phyloP scores from a whole-genome alignment of 2,329 filamentous ascomycete genomes.

The Pseudomassariella vexata region DNA sequence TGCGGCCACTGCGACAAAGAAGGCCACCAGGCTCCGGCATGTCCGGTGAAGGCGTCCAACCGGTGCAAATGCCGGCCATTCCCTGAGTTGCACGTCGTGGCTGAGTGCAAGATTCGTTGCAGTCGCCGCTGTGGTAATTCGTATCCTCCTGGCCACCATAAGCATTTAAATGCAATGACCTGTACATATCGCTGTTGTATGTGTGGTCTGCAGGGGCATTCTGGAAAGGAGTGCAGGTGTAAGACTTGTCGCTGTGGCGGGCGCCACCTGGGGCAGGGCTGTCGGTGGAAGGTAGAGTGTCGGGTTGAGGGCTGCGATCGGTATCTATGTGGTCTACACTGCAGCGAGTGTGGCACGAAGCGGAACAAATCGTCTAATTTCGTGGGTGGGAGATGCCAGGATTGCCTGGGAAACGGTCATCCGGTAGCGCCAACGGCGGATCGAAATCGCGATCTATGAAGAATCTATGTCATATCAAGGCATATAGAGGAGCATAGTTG shows the following conservation, averaged over 20 bases:
- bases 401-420: slow-evolving; percentile 19
- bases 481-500: too few relatives aligned
- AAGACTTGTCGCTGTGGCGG: slow-evolving; percentile 29
- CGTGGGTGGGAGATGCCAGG: slow-evolving; percentile 21
- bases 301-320: slow-evolving; percentile 21
- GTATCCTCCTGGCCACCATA: slow-evolving; percentile 16
- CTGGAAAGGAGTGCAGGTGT: slow-evolving; percentile 27
- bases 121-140: slow-evolving; percentile 25
- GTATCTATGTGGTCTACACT: slow-evolving; percentile 29
- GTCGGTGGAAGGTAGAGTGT: slow-evolving; percentile 32
- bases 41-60: slow-evolving; percentile 23
- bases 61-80: slow-evolving; percentile 33
- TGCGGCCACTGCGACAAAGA: slow-evolving; percentile 29
- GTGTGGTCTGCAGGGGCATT: slow-evolving; percentile 32
- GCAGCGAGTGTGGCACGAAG: slow-evolving; percentile 25
- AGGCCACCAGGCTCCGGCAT: slow-evolving; percentile 21
- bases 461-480: too few relatives aligned
- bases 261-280: slow-evolving; percentile 31
- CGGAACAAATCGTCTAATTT: slow-evolving; percentile 18
- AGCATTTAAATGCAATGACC: slow-evolving; percentile 29
- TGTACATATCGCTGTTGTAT: slow-evolving; percentile 33
- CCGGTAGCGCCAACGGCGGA: too few relatives aligned
- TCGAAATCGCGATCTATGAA: too few relatives aligned
- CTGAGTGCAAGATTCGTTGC: slow-evolving; percentile 25
- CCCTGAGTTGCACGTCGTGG: slow-evolving; percentile 28